phyloP scores from a whole-genome alignment of 176 grass and related monocot species.

The Tuctoria greenei region DNA sequence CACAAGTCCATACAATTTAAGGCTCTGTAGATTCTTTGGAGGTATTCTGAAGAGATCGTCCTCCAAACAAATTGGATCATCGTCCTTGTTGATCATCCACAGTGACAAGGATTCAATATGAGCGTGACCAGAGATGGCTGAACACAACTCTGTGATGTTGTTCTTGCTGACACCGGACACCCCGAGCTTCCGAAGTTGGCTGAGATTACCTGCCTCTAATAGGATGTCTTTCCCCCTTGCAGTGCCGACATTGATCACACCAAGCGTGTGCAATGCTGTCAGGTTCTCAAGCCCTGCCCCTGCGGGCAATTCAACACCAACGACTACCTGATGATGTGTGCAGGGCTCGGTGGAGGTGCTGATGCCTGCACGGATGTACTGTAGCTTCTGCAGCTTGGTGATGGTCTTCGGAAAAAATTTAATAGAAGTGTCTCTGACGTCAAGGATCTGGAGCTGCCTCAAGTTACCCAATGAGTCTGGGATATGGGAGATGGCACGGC shows the following conservation, averaged over 20 bases:
- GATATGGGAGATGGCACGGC: neutral
- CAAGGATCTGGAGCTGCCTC: neutral
- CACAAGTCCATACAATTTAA: neutral
- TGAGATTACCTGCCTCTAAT: neutral
- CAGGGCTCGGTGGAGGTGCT: no score
- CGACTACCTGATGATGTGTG: neutral
- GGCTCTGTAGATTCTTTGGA: neutral
- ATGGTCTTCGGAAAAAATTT: neutral
- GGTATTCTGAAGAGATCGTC: neutral
- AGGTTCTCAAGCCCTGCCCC: neutral
- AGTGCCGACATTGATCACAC: neutral
- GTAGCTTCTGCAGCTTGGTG: neutral
- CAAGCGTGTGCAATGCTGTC: neutral
- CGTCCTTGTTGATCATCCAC: neutral
- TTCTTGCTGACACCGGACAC: neutral
- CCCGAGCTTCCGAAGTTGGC: neutral
- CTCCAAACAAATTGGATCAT: neutral
- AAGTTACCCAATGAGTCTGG: neutral
- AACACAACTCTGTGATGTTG: neutral
- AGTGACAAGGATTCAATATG: neutral
- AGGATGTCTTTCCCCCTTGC: no score
- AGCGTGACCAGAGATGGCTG: neutral
- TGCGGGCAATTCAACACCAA: neutral
- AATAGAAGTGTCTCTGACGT: neutral
- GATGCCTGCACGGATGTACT: neutral